Percentiles rank a stretch among this genome's conserved stretches.
These are phyloP conservation scores for Lactuca sativa DNA, from an alignment of 129 eudicot genomes.

Conservation along the genomic window DNA sequence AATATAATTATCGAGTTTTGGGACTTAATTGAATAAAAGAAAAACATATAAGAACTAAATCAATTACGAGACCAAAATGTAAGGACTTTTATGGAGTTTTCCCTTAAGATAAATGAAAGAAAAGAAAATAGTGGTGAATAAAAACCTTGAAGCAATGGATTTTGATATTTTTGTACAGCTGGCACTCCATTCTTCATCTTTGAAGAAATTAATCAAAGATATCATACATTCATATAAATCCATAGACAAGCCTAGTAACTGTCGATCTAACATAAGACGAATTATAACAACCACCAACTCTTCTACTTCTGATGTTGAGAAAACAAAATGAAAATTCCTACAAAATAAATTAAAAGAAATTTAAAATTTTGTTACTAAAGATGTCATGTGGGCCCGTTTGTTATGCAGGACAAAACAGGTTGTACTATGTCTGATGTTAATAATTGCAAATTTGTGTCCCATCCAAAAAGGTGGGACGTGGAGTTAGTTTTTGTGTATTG, in stretches of 20 bases:
- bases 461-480: not conserved
- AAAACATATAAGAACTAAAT: too few species aligned
- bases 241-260: slow-evolving; percentile 57
- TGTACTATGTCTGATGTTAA: not conserved
- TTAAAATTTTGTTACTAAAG: too few species aligned
- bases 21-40: too few species aligned
- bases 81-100: too few species aligned
- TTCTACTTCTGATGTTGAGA: slow-evolving; percentile 66
- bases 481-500: too few species aligned
- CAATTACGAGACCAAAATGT: too few species aligned
- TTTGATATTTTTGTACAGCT: slow-evolving; percentile 59
- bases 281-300: slow-evolving; percentile 48
- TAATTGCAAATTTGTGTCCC: too few species aligned
- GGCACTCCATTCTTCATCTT: slow-evolving; percentile 61
- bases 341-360: slow-evolving; percentile 15
- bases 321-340: slow-evolving; percentile 50
- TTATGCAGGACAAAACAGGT: not conserved
- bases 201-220: slow-evolving; percentile 56
- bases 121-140: slow-evolving; percentile 12
- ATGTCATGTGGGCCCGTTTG: not conserved
- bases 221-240: slow-evolving; percentile 51
- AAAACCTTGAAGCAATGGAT: slow-evolving; percentile 69
- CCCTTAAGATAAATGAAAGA: not conserved
- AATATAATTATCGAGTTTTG: too few species aligned
- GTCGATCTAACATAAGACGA: slow-evolving; percentile 63